Evolutionary conservation across 2,329 filamentous ascomycete genomes (phyloP), one percentile per base, ranked within the genome.

Genomic region (Calonectria hongkongensis): DNA sequence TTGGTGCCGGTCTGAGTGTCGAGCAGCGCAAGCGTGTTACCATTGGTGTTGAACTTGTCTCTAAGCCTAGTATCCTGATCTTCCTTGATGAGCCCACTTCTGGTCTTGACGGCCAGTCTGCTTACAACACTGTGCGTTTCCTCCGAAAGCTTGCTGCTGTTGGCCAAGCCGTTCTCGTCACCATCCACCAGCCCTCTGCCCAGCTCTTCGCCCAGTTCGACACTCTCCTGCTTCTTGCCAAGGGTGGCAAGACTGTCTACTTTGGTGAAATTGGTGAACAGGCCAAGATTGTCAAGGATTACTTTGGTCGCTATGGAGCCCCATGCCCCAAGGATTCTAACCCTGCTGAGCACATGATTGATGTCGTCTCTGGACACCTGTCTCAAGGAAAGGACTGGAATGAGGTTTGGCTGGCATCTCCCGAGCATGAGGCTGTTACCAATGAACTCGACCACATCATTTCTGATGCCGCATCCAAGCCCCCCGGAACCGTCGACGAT

Each of bases 321-420:
- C 87, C 89, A 1, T 94, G 93, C 74, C 88, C 89, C 0, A 75
- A 85, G 0, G 89, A 91, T 0, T 90, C 90, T 21, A 95, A 95
- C 77, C 93, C 93, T 1, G 94, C 94, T 0, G 94, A 95, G 81
- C 94, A 92, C 86, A 95, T 95, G 91, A 90, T 95, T 66, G 87
- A 90, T 63, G 87, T 89, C 21, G 87, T 89, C 16, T 89, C 89
- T 1, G 89, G 89, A 0, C 81, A 83, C 43, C 79, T 88, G 1
- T 87, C 86, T 0, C 85, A 84, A 66, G 83, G 78, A 78, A 86
- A 75, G 51, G 89, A 94, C 80, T 94, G 92, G 92, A 92, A 92
- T 79, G 87, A 94, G 45, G 89, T 94, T 74, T 95, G 93, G 94
- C 85, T 88, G 21, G 87, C 87, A n/a, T 95, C 91, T 0, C 85